Evolutionary conservation across 2,329 filamentous ascomycete species (phyloP), one percentile per base, ranked within the genome.

Genomic region (Bipolaris oryzae): DNA sequence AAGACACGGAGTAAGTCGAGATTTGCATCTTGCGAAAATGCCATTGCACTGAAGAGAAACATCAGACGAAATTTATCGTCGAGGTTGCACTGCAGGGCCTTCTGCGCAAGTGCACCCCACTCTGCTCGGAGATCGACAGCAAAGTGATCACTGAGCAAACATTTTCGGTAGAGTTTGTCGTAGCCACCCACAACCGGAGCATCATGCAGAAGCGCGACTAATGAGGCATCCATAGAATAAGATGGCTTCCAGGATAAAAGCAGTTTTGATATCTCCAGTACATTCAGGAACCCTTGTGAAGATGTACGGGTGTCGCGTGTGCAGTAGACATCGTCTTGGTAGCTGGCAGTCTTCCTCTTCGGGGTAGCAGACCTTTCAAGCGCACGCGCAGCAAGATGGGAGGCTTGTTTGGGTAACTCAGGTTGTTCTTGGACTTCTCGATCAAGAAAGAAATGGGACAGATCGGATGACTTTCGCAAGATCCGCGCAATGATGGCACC

Each of bases 41-140:
- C 74, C n/a, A 85, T 65, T 0, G 76, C 62, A 1, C 75, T 77
- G 9, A 84, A 71, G 0, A 80, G 55, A 50, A 84, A 84, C 70
- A 81, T 81, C 15, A 84, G 61, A 1, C 49, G 60, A 48, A 75
- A 78, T 10, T 56, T 62, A 20, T 77, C 71, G 10, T 68, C 25
- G 2, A 13, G 16, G 0, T 49, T 56, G 1, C 67, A 64, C 0
- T 64, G 38, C 20, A 72, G 66, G 35, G 77, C 80, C 3, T 74
- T 66, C 33, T 73, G 73, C 1, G 79, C 74, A 11, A 84, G 64
- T 0, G 75, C 58, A 0, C 81, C 82, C 79, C 80, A 84, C 31
- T 79, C 70, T 2, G 68, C 33, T 7, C 64, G 61, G 16, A 80
- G 47, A 23, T 82, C 65, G 0, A 74, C 54, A 5, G 69, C 60